A percentile compares a stretch with the other conserved stretches of the same genome.
phyloP scores from a whole-genome alignment of 306 rosid genomes.

The Trifolium subterraneum region DNA sequence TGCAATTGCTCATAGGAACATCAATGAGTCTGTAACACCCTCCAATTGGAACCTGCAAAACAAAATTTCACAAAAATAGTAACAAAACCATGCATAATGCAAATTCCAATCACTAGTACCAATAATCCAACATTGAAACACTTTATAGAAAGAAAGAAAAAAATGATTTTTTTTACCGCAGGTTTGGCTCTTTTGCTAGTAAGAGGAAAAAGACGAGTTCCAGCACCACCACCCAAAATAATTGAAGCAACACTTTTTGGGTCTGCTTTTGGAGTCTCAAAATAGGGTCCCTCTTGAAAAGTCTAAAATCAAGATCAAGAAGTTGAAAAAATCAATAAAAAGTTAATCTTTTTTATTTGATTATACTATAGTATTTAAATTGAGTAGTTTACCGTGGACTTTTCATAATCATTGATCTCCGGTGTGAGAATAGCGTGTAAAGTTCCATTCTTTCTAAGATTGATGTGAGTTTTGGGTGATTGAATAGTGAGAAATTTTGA shows the following conservation, averaged over 20 bases:
- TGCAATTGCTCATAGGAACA: slow-evolving; percentile 95
- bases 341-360: too few relatives aligned
- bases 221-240: slow-evolving; percentile 94
- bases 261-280: slow-evolving; percentile 64
- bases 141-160: not conserved
- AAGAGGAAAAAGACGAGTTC: slow-evolving; percentile 92
- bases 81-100: not conserved
- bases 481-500: slow-evolving; percentile 44
- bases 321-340: not conserved
- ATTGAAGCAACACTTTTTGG: slow-evolving; percentile 86
- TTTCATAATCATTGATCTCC: slow-evolving; percentile 53
- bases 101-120: slow-evolving; percentile 3
- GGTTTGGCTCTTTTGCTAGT: slow-evolving; percentile 92
- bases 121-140: not conserved
- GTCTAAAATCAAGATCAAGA: slow-evolving; percentile 45
- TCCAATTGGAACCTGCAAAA: slow-evolving; percentile 83
- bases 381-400: slow-evolving; percentile 48
- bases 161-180: slow-evolving; percentile 37
- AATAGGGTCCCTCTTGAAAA: slow-evolving; percentile 49
- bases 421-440: slow-evolving; percentile 60
- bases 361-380: not conserved
- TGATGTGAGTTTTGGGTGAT: slow-evolving; percentile 34
- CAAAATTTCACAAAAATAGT: slow-evolving; percentile 14
- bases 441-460: slow-evolving; percentile 46
- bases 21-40: slow-evolving; percentile 93